Conservation (phyloP, 2,329 filamentous ascomycete species). For the Cladosporium sp. region DNA sequence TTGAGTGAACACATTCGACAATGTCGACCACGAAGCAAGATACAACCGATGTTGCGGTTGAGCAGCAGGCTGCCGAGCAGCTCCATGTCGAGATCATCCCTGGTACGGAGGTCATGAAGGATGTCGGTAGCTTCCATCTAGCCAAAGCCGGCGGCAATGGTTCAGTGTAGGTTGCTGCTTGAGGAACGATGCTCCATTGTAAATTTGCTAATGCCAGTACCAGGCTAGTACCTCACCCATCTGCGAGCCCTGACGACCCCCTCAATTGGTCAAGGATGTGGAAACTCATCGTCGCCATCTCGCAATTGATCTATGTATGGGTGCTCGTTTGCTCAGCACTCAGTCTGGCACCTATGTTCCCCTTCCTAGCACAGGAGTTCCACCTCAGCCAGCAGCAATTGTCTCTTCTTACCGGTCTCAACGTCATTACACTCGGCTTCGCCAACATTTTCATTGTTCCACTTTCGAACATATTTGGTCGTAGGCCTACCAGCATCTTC, state of each 20-base stretch:
- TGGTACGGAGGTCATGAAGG: constrained; percentile 36
- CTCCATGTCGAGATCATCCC: constrained; percentile 35
- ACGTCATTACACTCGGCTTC: constrained; percentile 49
- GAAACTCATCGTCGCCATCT: constrained; percentile 41
- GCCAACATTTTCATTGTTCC: constrained; percentile 50
- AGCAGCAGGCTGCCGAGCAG: constrained; percentile 27
- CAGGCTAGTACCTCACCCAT: constrained; percentile 35
- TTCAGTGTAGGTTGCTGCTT: constrained; percentile 30
- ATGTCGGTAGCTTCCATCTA: constrained; percentile 33
- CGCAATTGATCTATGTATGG: constrained; percentile 47
- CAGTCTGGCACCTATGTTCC: constrained; percentile 49
- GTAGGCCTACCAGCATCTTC: constrained; percentile 44
- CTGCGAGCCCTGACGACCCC: constrained; percentile 31
- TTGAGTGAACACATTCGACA: neutral
- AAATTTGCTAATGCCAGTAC: neutral
- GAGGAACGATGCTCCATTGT: neutral
- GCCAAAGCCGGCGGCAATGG: constrained; percentile 32
- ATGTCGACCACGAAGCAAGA: neutral
- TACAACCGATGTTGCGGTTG: neutral
- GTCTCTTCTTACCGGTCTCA: constrained; percentile 46
- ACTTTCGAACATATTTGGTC: constrained; percentile 48
- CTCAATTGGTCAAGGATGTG: constrained; percentile 34
- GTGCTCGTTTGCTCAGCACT: constrained; percentile 47
- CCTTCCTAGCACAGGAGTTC: constrained; percentile 45
- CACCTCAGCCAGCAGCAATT: constrained; percentile 45